These are phyloP conservation scores for Leccinum obscurum DNA, from an alignment of 768 basidiomycete genomes.

Conservation along the genomic window DNA sequence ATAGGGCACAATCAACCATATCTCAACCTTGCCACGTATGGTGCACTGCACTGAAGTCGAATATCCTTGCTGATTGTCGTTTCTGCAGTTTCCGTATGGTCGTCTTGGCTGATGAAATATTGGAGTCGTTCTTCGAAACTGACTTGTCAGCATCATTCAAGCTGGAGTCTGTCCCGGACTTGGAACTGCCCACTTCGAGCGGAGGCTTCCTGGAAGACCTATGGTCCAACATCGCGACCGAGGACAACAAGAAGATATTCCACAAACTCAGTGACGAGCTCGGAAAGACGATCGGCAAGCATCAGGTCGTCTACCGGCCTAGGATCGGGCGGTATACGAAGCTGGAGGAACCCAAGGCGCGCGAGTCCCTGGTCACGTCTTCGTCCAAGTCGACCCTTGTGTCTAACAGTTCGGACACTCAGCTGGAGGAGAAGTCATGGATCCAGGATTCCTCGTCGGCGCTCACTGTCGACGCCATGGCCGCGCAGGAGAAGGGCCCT, in stretches of 20 bases:
- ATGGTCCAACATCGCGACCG: constrained; percentile 87
- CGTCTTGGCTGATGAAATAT: constrained; percentile 91
- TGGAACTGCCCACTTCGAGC: constrained; percentile 59
- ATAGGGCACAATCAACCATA: constrained; percentile 85
- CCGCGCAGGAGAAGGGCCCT: constrained; percentile 22
- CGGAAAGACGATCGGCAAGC: constrained; percentile 91
- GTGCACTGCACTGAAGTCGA: neutral
- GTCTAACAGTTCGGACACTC: constrained; percentile 35
- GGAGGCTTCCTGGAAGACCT: constrained; percentile 77
- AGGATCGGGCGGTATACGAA: constrained; percentile 85
- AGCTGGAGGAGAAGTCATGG: neutral
- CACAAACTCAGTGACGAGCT: constrained; percentile 93
- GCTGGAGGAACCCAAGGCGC: constrained; percentile 83
- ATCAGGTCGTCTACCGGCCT: constrained; percentile 80
- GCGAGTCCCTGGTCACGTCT: constrained; percentile 82
- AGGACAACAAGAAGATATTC: constrained; percentile 92
- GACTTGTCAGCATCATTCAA: constrained; percentile 89
- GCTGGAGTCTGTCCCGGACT: constrained; percentile 67
- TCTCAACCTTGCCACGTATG: constrained; percentile 86
- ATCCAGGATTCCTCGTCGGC: constrained; percentile 45
- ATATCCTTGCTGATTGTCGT: constrained; percentile 12
- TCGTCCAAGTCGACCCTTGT: constrained; percentile 54
- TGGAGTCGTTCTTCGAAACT: constrained; percentile 95
- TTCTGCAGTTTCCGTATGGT: constrained; percentile 91
- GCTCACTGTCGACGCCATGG: constrained; percentile 48